Conservation (phyloP, 2,329 filamentous ascomycete genomes). For the Pyrenochaeta sp. region DNA sequence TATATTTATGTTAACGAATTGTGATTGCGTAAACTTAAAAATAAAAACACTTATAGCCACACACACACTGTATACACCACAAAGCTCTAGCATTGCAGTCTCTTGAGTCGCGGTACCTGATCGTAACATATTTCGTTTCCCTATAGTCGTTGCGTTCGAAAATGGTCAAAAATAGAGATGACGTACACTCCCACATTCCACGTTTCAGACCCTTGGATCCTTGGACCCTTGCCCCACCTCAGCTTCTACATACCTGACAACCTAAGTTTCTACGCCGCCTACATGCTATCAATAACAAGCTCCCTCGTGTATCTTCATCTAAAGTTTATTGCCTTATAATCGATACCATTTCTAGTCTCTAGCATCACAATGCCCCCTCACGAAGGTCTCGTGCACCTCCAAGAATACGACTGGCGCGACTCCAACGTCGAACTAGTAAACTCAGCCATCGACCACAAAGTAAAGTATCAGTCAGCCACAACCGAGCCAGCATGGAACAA, state of each 20-base stretch:
- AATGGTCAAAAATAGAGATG: background rate
- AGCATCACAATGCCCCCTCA: constrained; percentile 64
- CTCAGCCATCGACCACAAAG: constrained; percentile 69
- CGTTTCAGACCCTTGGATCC: constrained; percentile 5
- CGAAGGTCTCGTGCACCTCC: constrained; percentile 68
- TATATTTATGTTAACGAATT: too few species aligned
- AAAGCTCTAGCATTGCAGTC: too few species aligned
- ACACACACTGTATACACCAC: background rate
- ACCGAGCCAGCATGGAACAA: constrained; percentile 74
- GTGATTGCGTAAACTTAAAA: too few species aligned
- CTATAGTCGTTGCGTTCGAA: too few species aligned
- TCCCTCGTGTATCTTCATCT: background rate
- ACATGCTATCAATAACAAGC: background rate
- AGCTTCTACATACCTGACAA: background rate
- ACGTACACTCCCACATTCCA: background rate
- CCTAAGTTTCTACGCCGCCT: background rate
- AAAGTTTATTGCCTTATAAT: background rate
- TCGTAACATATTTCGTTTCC: too few species aligned
- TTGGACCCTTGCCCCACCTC: constrained; percentile 2
- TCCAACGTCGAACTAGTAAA: constrained; percentile 74
- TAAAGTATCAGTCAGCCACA: constrained; percentile 72
- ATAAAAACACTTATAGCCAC: too few species aligned
- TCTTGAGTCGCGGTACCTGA: too few species aligned
- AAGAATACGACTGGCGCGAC: constrained; percentile 73
- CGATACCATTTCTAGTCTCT: background rate